A percentile compares a stretch with the other conserved stretches of the same genome.
Conservation (phyloP, 192 early-diverging fungal species). For the Coemansia furcata region DNA sequence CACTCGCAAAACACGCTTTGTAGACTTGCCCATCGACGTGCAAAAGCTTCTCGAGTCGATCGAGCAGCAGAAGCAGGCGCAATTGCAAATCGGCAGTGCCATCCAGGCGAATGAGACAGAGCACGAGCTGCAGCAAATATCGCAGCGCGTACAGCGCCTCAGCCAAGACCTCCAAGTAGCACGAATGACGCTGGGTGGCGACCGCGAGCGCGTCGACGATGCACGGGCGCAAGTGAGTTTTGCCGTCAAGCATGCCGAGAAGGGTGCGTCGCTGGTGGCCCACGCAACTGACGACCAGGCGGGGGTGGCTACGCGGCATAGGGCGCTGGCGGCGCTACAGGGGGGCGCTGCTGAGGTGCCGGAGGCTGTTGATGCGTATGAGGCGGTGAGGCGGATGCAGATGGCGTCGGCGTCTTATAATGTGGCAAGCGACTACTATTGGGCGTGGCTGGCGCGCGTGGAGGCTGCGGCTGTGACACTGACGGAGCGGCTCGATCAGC, state of each 20-base stretch:
- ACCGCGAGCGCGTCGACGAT: slow-evolving; percentile 32
- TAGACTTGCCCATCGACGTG: slow-evolving; percentile 28
- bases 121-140: background rate
- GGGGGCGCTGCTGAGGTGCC: background rate
- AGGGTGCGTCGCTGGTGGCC: slow-evolving; percentile 35
- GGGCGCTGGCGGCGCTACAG: slow-evolving; percentile 30
- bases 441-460: slow-evolving; percentile 37
- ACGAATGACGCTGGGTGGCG: slow-evolving; percentile 30
- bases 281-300: slow-evolving; percentile 40
- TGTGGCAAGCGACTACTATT: slow-evolving; percentile 44
- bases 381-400: slow-evolving; percentile 41
- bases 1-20: slow-evolving; percentile 42
- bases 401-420: slow-evolving; percentile 29
- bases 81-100: slow-evolving; percentile 42
- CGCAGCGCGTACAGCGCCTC: slow-evolving; percentile 16
- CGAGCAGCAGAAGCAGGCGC: slow-evolving; percentile 43
- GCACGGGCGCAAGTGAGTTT: slow-evolving; percentile 23
- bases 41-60: slow-evolving; percentile 30
- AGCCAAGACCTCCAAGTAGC: slow-evolving; percentile 33
- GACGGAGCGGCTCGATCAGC: slow-evolving; percentile 40
- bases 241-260: slow-evolving; percentile 44
- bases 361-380: slow-evolving; percentile 16
- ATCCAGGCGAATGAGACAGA: slow-evolving; percentile 37
- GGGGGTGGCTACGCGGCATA: slow-evolving; percentile 25
- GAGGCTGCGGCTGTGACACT: slow-evolving; percentile 28